A percentile compares a stretch with the other conserved stretches of the same genome.
phyloP scores from a whole-genome alignment of 73 alveolate species.

The Tetrahymena malaccensis region DNA sequence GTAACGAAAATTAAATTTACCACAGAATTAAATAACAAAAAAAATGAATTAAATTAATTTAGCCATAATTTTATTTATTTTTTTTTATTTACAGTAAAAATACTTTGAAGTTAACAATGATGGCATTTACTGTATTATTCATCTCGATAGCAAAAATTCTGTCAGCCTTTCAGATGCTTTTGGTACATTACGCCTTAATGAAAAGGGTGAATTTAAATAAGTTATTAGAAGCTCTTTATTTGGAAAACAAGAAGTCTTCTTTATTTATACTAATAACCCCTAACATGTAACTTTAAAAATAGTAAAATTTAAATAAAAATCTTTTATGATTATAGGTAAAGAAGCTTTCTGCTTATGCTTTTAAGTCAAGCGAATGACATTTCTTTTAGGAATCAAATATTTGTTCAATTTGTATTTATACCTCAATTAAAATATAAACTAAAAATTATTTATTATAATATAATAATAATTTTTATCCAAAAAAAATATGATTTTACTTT shows the following conservation, averaged over 20 bases:
- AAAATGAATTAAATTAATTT: not conserved
- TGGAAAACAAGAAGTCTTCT: not conserved
- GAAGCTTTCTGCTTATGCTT: not conserved
- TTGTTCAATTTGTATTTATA: not conserved
- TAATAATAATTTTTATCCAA: too few species aligned
- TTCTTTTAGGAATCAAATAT: not conserved
- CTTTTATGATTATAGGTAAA: not conserved
- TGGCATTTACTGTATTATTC: not conserved
- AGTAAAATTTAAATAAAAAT: not conserved
- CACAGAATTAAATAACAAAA: not conserved
- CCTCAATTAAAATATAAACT: not conserved
- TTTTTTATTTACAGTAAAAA: not conserved
- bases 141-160: not conserved
- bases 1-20: not conserved
- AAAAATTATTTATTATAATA: too few species aligned
- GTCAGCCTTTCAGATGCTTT: not conserved
- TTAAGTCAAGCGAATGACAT: not conserved
- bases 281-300: not conserved
- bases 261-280: not conserved
- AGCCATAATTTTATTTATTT: not conserved
- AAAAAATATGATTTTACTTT: too few species aligned
- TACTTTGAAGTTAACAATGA: not conserved
- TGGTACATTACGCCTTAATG: not conserved
- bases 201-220: not conserved
- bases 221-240: not conserved